A percentile compares a stretch with the other conserved stretches of the same genome.
These are phyloP conservation scores for Cerioporus squamosus DNA, from an alignment of 1,284 basidiomycete genomes.

Conservation along the genomic window DNA sequence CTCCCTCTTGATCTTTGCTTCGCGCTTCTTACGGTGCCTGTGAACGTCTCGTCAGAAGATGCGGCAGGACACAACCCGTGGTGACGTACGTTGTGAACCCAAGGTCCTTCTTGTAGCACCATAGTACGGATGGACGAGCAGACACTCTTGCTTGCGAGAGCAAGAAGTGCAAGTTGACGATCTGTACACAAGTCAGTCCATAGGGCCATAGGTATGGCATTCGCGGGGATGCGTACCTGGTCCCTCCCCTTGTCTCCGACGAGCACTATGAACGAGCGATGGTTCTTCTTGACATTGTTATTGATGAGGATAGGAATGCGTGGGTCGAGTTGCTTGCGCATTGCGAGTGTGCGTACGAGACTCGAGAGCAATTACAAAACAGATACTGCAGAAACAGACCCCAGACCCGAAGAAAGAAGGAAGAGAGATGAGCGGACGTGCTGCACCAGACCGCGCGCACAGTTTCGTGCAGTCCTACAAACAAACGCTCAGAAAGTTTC, in stretches of 20 bases:
- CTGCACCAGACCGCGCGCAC: not conserved
- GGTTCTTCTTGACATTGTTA: slow-evolving; percentile 92
- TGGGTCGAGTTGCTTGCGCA: slow-evolving; percentile 89
- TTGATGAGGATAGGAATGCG: slow-evolving; percentile 92
- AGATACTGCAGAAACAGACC: not conserved
- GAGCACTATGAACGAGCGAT: slow-evolving; percentile 95
- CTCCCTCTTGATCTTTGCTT: slow-evolving; percentile 94
- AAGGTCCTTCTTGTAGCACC: slow-evolving; percentile 98
- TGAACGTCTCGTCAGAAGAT: slow-evolving; percentile 4
- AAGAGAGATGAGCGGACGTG: not conserved
- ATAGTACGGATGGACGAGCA: slow-evolving; percentile 88
- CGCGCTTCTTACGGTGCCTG: slow-evolving; percentile 96
- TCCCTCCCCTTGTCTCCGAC: slow-evolving; percentile 96
- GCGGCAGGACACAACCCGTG: not conserved
- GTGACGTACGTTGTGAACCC: slow-evolving; percentile 86
- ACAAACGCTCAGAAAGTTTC: slow-evolving; percentile 4
- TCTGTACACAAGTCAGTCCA: slow-evolving; percentile 44
- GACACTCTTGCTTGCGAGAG: slow-evolving; percentile 90
- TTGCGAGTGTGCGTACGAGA: slow-evolving; percentile 29
- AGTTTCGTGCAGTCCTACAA: not conserved
- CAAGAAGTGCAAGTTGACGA: slow-evolving; percentile 96
- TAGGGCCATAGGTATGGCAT: too few species aligned
- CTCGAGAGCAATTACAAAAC: not conserved
- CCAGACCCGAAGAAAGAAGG: not conserved
- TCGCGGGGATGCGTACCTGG: slow-evolving; percentile 58